Evolutionary conservation across 75 land plant species (phyloP).

Genomic region (Cryptomeria japonica): DNA sequence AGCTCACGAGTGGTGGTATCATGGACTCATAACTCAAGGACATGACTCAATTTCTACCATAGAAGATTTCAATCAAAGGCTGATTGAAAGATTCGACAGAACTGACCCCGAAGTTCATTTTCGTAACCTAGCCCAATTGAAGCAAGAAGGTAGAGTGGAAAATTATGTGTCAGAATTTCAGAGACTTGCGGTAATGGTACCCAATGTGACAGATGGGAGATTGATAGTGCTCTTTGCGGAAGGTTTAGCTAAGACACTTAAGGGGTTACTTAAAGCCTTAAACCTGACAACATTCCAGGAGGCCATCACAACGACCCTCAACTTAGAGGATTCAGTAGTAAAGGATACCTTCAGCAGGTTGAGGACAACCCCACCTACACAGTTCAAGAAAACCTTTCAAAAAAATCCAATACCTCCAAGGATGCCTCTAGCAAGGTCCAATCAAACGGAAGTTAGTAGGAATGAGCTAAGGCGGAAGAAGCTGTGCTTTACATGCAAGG

Average conservation of each 20-base stretch:
- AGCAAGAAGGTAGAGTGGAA: no score
- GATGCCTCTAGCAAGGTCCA: background rate
- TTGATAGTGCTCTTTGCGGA: background rate
- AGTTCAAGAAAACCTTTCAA: background rate
- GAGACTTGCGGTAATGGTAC: background rate
- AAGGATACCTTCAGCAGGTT: background rate
- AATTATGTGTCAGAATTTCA: no score
- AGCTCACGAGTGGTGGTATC: no score
- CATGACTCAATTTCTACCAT: no score
- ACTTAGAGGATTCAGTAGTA: background rate
- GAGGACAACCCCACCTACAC: background rate
- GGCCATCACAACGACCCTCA: background rate
- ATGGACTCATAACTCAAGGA: no score
- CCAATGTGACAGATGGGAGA: background rate
- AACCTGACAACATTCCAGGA: background rate
- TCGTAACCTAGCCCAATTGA: no score
- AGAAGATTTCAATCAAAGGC: no score
- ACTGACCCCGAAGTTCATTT: no score
- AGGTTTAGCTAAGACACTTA: background rate
- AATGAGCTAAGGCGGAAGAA: background rate
- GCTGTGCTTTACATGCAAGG: background rate
- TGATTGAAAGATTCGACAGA: no score
- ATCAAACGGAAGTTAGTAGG: background rate
- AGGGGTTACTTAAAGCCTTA: background rate
- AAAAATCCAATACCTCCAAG: background rate